phyloP scores from a whole-genome alignment of 1,284 basidiomycete species.

The Anthracocystis setariae region DNA sequence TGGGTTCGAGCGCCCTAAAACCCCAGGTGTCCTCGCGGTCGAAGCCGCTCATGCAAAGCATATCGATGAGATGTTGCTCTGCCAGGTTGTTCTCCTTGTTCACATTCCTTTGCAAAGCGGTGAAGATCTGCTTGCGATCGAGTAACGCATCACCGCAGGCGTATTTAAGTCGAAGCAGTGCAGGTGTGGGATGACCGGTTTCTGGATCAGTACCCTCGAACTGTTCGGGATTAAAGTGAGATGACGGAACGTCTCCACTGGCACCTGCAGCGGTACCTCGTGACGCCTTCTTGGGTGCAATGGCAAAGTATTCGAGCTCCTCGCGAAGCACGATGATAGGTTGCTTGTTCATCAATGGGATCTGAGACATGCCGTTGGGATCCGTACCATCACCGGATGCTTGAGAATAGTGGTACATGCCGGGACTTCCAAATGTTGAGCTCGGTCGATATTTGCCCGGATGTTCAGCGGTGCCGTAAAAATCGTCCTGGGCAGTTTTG shows the following conservation, averaged over 20 bases:
- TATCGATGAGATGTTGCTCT: conserved; percentile 99
- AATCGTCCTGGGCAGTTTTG: conserved; percentile 82
- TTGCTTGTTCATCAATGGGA: conserved; percentile 89
- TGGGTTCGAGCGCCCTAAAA: conserved; percentile 92
- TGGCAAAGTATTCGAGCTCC: conserved; percentile 97
- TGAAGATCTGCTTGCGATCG: conserved; percentile 91
- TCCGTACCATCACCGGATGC: conserved; percentile 65
- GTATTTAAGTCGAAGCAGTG: conserved; percentile 70
- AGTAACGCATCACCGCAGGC: conserved; percentile 82
- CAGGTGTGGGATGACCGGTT: conserved; percentile 80
- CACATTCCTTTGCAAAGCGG: conserved; percentile 95
- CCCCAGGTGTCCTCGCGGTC: conserved; percentile 97
- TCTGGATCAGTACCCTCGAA: conserved; percentile 68
- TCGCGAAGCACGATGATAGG: conserved; percentile 98
- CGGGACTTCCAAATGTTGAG: conserved; percentile 55
- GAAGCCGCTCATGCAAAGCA: conserved; percentile 99
- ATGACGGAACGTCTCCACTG: background rate
- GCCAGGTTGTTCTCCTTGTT: conserved; percentile 99
- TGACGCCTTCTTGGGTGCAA: conserved; percentile 72
- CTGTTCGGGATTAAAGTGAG: conserved; percentile 17
- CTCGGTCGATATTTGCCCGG: conserved; percentile 80
- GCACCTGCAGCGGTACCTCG: background rate
- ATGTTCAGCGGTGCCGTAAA: conserved; percentile 84
- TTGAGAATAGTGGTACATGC: conserved; percentile 31
- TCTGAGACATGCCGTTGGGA: conserved; percentile 68